Base-by-base conservation (phyloP, 305 asterid species). In the Fraxinus baroniana region DNA sequence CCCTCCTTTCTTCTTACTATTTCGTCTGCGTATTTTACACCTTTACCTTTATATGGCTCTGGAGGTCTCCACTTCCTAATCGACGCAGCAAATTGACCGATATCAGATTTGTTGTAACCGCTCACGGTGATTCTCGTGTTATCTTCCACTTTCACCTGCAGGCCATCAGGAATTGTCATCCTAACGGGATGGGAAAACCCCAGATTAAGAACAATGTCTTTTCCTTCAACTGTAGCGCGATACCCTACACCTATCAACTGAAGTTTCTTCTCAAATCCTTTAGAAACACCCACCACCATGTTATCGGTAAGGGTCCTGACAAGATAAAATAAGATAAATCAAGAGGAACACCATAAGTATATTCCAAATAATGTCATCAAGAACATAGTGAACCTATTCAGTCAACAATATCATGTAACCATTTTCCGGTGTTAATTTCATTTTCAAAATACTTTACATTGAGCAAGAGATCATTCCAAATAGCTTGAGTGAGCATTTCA, bases 41-140 rank as follows among this genome's bases (percentile, higher is more conserved):
- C 99, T 80, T 95, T 95, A 82, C 98, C 98, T 77, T 95, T 95
- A 88, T 95, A 95, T 3, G 99, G 99, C 92, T 95, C 99, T 3
- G 99, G 99, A 37, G 99, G 99, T 81, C 99, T 94, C 99, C 99
- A 95, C 79, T 94, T 95, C 88, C 98, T 89, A 28, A 95, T 91
- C 1, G 97, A 86, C 77, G 98, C 98, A 24, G 99, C 98, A 86
- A 95, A 94, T 83, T 94, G 99, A 22, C 99, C 99, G 2, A 95
- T 89, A 2, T 82, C 93, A 26, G 97, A 93, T 84, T 95, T 95
- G 64, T 95, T 93, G 18, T 88, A 94, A 55, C 98, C 99, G 30
- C 95, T 92, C 80, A 95, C 99, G 0, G 87, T 84, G 49, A 95
- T 90, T 82, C 94, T 92, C 3, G 99, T 95, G 87, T 92, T 95